Percentiles rank a stretch among this genome's conserved stretches.
phyloP scores from a whole-genome alignment of 768 basidiomycete genomes.

The Lactarius trivialis region DNA sequence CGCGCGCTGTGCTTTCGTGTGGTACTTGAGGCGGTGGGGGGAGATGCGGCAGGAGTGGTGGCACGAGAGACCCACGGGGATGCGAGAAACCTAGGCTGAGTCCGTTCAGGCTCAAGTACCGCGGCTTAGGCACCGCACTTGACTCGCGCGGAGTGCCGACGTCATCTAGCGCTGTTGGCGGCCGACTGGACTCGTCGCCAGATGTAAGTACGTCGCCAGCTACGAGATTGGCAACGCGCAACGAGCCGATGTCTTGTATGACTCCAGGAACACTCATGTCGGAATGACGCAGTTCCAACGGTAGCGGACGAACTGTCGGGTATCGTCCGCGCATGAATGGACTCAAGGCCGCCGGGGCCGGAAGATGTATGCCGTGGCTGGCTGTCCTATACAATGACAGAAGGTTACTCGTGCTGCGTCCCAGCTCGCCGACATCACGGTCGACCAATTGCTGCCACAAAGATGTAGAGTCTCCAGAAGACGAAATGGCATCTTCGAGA shows the following conservation, averaged over 20 bases:
- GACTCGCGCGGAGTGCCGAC: constrained; percentile 23
- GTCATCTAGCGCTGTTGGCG: constrained; percentile 24
- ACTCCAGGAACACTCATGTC: constrained; percentile 29
- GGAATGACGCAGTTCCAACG: constrained; percentile 23
- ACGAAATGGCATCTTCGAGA: constrained; percentile 6
- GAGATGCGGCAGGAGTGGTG: constrained; percentile 7
- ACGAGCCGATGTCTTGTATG: constrained; percentile 35
- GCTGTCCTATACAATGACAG: background rate
- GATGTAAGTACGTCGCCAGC: constrained; percentile 39
- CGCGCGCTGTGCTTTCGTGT: background rate
- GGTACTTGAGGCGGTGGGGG: background rate
- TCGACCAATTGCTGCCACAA: constrained; percentile 6
- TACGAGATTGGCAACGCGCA: constrained; percentile 43
- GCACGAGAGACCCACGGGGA: background rate
- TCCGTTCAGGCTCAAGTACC: constrained; percentile 31
- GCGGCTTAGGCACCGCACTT: constrained; percentile 25
- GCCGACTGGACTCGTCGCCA: constrained; percentile 28
- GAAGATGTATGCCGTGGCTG: background rate
- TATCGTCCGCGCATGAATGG: constrained; percentile 3
- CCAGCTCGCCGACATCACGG: background rate
- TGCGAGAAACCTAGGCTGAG: background rate
- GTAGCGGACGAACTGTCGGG: constrained; percentile 24
- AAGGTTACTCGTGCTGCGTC: constrained; percentile 10
- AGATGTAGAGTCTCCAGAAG: constrained; percentile 1
- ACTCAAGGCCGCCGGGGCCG: background rate